Percentiles rank a stretch among this genome's conserved stretches.
phyloP scores from a whole-genome alignment of 257 asterid genomes.

The Plantago major region DNA sequence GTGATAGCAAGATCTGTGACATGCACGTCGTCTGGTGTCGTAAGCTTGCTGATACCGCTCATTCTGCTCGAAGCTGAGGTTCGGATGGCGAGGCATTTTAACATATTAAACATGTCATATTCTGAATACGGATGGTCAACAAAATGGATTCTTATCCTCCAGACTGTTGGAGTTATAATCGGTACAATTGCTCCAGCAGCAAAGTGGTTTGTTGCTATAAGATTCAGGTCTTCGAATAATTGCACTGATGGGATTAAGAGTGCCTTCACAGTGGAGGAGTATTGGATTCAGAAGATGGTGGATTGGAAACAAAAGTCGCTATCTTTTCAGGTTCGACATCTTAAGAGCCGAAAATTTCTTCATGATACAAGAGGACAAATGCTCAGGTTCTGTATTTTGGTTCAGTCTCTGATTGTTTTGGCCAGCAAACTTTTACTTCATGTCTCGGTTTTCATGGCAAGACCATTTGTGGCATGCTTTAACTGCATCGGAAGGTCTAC shows the following conservation, averaged over 20 bases:
- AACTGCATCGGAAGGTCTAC: conserved; percentile 4
- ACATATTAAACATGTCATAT: background rate
- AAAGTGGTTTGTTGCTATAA: conserved; percentile 28
- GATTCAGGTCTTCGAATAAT: conserved; percentile 6
- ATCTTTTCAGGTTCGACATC: conserved; percentile 24
- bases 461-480: conserved; percentile 19
- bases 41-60: conserved; percentile 23
- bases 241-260: no score
- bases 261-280: conserved; percentile 22
- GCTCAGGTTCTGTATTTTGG: conserved; percentile 9
- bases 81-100: conserved; percentile 16
- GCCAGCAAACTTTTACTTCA: conserved; percentile 26
- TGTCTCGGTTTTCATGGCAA: conserved; percentile 22
- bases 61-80: conserved; percentile 25
- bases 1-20: conserved; percentile 41
- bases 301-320: conserved; percentile 42
- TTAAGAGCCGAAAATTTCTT: conserved; percentile 30
- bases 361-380: conserved; percentile 24
- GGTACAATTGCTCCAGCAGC: conserved; percentile 35
- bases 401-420: conserved; percentile 32
- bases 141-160: conserved; percentile 26
- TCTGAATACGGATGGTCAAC: conserved; percentile 42
- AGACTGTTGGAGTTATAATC: conserved; percentile 29
- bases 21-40: conserved; percentile 23
- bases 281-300: conserved; percentile 37